Conservation (phyloP, 768 basidiomycete genomes). For the Rhodosporidiobolus sp. region DNA sequence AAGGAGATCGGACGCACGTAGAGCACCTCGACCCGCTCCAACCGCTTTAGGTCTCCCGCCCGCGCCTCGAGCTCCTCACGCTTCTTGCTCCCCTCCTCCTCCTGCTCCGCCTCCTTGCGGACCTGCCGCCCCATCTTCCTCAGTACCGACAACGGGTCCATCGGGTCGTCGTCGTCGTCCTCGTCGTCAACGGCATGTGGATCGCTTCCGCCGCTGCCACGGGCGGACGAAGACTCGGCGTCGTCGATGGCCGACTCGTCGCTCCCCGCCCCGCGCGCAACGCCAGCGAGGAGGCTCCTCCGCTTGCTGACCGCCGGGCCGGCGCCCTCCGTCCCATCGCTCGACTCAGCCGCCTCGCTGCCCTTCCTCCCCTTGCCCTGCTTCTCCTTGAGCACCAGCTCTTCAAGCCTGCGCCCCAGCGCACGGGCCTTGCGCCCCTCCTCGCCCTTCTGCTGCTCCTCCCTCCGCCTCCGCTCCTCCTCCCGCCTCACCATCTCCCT, state of each 20-base stretch:
- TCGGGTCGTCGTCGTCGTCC: constrained; percentile 41
- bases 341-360: background rate
- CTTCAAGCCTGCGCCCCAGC: constrained; percentile 28
- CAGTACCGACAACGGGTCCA: constrained; percentile 44
- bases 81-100: constrained; percentile 48
- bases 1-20: constrained; percentile 62
- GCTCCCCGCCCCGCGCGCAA: constrained; percentile 1
- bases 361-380: background rate
- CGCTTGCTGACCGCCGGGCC: background rate
- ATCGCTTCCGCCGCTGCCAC: background rate
- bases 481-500: background rate
- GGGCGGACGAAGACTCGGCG: background rate
- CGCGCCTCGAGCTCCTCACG: constrained; percentile 64
- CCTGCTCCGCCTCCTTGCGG: constrained; percentile 18
- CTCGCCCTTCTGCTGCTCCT: constrained; percentile 10
- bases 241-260: constrained; percentile 8
- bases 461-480: background rate
- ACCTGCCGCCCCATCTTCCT: constrained; percentile 22
- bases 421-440: constrained; percentile 10
- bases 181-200: constrained; percentile 31
- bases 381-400: constrained; percentile 15
- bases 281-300: background rate
- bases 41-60: constrained; percentile 75
- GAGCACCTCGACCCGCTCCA: constrained; percentile 85
- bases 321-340: background rate